A percentile compares a stretch with the other conserved stretches of the same genome.
phyloP scores from a whole-genome alignment of 2,329 filamentous ascomycete genomes.

The Macrophomina phaseolina region DNA sequence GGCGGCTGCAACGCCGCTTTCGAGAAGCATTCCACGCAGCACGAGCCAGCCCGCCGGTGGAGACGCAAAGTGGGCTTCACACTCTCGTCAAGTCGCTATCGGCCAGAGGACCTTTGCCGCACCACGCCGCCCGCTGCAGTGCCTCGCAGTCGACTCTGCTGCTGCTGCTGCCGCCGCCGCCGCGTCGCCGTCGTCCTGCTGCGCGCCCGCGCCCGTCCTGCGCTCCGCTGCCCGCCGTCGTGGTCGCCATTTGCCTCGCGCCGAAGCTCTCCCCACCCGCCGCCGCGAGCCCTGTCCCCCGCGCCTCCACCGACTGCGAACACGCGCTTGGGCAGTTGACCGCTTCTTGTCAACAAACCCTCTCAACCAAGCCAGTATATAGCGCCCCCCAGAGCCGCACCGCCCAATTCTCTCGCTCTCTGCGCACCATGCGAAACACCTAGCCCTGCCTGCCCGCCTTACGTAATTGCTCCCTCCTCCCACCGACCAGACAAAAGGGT shows the following conservation, averaged over 20 bases:
- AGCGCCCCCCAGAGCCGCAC: constrained; percentile 24
- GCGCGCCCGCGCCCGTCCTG: neutral
- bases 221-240: neutral
- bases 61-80: constrained; percentile 15
- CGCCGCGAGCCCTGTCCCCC: constrained; percentile 16
- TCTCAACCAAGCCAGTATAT: constrained; percentile 15
- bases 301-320: constrained; percentile 5
- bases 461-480: constrained; percentile 26
- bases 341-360: constrained; percentile 29
- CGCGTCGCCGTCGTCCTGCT: neutral
- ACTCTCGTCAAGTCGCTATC: neutral
- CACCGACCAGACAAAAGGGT: constrained; percentile 21
- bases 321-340: constrained; percentile 25
- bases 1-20: constrained; percentile 9
- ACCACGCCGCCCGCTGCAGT: neutral
- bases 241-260: constrained; percentile 15
- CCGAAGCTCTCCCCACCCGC: constrained; percentile 19
- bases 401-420: constrained; percentile 17
- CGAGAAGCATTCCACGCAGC: constrained; percentile 8
- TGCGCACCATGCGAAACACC: constrained; percentile 8
- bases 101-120: constrained; percentile 8
- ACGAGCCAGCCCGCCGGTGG: constrained; percentile 17
- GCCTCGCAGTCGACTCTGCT: neutral
- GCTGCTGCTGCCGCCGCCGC: no score
- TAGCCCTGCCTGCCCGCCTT: constrained; percentile 13